Evolutionary conservation across 1,284 basidiomycete genomes (phyloP), one percentile per base, ranked within the genome.

Genomic region (Cystobasidiaceae sp.): DNA sequence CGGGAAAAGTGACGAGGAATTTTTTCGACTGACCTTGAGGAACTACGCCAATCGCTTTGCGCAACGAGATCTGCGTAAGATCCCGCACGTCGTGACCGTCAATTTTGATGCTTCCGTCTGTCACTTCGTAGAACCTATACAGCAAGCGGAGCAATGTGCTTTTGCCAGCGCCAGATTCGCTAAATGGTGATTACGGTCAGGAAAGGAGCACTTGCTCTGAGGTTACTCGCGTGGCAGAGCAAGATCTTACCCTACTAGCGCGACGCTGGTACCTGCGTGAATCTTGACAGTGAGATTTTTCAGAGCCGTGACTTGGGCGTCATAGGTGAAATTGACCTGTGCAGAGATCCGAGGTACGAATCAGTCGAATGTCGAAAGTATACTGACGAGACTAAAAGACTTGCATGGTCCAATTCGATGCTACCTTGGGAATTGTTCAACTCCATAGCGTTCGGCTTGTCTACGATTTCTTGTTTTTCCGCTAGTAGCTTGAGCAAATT

Each of bases 91-190:
- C 89, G 73, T 87, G 82, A 1, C 88, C 89, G 72, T 94, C 90
- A 68, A 93, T 85, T 52, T 74, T 57, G 56, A 78, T 77, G 72
- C 68, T 86, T 81, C 88, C 88, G 60, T 83, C 82, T 32, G 82
- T 81, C 21, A 91, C 81, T 73, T 94, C 92, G 76, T 94, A 93
- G 79, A 96, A 92, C 48, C 91, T 83, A 76, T 90, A 94, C 15
- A 96, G 80, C 49, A 92, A 81, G 17, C 89, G 85, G 60, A 91
- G 78, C 59, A 93, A 83, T 0, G 90, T 90, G 7, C 86, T 88
- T 75, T 91, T 92, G 41, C 89, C 87, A 15, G 86, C 80, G 4
- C 88, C 88, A 17, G 87, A 86, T 74, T 88, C 55, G 17, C 57
- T 67, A n/a, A n/a, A n/a, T n/a, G n/a, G n/a, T n/a, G n/a, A n/a